Percentiles rank a stretch among this genome's conserved stretches.
Evolutionary conservation across 805 yeast species (phyloP).

Genomic region (Candida qinlingensis): DNA sequence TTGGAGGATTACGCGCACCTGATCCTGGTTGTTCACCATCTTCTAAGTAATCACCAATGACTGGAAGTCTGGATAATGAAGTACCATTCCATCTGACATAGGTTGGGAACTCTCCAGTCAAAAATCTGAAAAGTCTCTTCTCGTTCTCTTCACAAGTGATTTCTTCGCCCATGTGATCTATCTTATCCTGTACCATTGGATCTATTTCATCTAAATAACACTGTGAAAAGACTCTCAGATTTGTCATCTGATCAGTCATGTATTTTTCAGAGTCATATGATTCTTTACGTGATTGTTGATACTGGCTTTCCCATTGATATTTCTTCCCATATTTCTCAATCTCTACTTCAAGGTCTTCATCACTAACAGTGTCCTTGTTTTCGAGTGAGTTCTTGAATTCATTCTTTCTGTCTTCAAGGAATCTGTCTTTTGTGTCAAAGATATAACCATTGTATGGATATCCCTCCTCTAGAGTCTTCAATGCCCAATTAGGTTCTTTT

Average conservation of each 20-base stretch:
- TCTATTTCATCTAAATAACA: conserved; percentile 17
- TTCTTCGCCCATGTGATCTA: conserved; percentile 6
- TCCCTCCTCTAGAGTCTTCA: conserved; percentile 17
- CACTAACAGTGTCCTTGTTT: conserved; percentile 9
- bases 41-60: conserved; percentile 11
- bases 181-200: conserved; percentile 1
- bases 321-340: conserved; percentile 8
- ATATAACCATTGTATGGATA: conserved; percentile 18
- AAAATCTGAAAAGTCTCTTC: conserved; percentile 36
- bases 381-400: conserved; percentile 14
- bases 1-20: not conserved
- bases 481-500: conserved; percentile 20
- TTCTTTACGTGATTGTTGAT: conserved; percentile 9
- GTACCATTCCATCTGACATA: conserved; percentile 38
- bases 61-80: conserved; percentile 14
- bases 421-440: conserved; percentile 22
- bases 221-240: conserved; percentile 24
- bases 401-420: conserved; percentile 12
- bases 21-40: conserved; percentile 5
- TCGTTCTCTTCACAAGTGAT: conserved; percentile 25
- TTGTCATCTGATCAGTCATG: conserved; percentile 20
- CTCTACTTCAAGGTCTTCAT: conserved; percentile 10
- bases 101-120: conserved; percentile 34
- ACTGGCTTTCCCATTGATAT: conserved; percentile 16
- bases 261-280: conserved; percentile 20